Evolutionary conservation across 1,284 basidiomycete species (phyloP).

Genomic region (Microstroma glucosiphilum): DNA sequence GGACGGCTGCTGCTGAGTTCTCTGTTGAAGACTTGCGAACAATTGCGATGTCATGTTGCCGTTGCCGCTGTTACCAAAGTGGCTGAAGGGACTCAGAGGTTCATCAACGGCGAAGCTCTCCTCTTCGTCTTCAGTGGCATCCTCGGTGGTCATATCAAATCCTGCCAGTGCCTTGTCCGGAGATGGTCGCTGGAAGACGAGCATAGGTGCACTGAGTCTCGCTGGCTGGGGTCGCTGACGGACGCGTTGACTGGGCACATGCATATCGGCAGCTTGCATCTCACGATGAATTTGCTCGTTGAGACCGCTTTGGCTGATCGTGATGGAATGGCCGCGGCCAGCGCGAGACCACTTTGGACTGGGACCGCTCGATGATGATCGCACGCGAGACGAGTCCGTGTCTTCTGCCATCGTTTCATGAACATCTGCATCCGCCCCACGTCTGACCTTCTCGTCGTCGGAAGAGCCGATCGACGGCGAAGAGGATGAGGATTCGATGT

Average conservation of each 20-base stretch:
- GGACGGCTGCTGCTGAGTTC: too few relatives aligned
- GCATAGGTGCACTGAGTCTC: too few relatives aligned
- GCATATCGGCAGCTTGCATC: constrained; percentile 2
- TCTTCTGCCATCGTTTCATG: not conserved
- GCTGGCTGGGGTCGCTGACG: too few relatives aligned
- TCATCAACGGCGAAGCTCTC: not conserved
- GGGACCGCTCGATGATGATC: too few relatives aligned
- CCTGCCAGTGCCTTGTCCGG: not conserved
- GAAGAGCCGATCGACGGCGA: too few relatives aligned
- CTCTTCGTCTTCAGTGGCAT: not conserved
- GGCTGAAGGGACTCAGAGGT: not conserved
- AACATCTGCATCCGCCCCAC: not conserved
- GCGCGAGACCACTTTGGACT: too few relatives aligned
- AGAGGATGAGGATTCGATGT: not conserved
- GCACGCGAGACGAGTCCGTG: not conserved
- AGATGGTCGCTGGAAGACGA: not conserved
- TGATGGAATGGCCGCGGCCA: constrained; percentile 8
- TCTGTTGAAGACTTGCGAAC: too few relatives aligned
- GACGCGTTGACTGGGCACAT: not conserved
- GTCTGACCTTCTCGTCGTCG: not conserved
- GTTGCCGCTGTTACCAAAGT: not conserved
- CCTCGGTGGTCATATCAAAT: not conserved
- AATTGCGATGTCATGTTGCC: too few relatives aligned
- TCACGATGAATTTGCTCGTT: constrained; percentile 11
- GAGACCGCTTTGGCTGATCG: constrained; percentile 11